Percentiles rank a stretch among this genome's conserved stretches.
These are phyloP conservation scores for Abrus pulchellus DNA, from an alignment of 306 rosid genomes.

Conservation along the genomic window DNA sequence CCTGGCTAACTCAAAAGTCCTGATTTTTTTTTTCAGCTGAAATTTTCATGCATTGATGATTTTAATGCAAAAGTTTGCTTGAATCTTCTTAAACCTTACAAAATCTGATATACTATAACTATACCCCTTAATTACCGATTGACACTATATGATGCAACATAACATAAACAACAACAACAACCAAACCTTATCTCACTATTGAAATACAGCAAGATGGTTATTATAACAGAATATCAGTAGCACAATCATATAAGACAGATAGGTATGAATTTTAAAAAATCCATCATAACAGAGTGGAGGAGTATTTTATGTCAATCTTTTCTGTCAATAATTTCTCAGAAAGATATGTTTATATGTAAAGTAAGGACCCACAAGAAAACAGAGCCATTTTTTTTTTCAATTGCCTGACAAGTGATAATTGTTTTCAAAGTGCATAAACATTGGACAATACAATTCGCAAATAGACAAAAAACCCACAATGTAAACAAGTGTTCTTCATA, in stretches of 20 bases:
- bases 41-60: constrained; percentile 55
- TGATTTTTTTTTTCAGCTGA: constrained; percentile 49
- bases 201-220: constrained; percentile 18
- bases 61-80: constrained; percentile 56
- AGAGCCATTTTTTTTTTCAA: not conserved
- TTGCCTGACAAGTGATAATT: not conserved
- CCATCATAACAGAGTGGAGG: not conserved
- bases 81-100: constrained; percentile 60
- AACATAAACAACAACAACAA: not conserved
- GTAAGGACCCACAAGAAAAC: not conserved
- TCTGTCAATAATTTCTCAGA: constrained; percentile 9
- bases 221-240: not conserved
- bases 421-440: constrained; percentile 34
- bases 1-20: constrained; percentile 54
- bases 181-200: constrained; percentile 17
- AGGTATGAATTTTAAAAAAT: not conserved
- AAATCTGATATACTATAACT: constrained; percentile 57
- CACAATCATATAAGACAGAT: too few species aligned
- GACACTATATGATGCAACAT: constrained; percentile 34
- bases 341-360: not conserved
- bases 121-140: constrained; percentile 32
- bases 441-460: not conserved
- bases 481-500: constrained; percentile 13
- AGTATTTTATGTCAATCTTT: not conserved
- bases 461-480: not conserved